A percentile compares a stretch with the other conserved stretches of the same genome.
Conservation (phyloP, 495 filamentous ascomycete species). For the Glutinoglossum americanum region DNA sequence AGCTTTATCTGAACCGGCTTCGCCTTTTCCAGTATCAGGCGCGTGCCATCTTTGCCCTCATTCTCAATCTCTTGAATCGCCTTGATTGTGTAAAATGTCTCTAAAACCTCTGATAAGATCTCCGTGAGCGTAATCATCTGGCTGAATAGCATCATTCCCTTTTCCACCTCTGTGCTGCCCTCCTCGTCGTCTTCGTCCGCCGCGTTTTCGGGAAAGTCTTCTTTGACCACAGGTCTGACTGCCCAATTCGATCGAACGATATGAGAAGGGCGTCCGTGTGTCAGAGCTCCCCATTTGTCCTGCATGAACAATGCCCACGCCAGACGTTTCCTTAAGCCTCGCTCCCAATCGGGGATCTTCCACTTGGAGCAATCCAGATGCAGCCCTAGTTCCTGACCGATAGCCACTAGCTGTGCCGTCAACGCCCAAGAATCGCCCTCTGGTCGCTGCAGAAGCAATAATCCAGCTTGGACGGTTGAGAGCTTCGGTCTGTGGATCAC, state of each 20-base stretch:
- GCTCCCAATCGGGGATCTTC: conserved; percentile 77
- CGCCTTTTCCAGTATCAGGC: conserved; percentile 45
- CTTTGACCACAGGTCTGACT: conserved; percentile 40
- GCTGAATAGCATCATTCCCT: conserved; percentile 38
- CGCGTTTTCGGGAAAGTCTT: conserved; percentile 48
- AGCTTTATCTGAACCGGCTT: conserved; percentile 70
- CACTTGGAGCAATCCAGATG: conserved; percentile 75
- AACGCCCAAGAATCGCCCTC: conserved; percentile 69
- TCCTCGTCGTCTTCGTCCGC: conserved; percentile 35
- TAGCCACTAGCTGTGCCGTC: conserved; percentile 64
- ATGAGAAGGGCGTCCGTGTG: conserved; percentile 68
- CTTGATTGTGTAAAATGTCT: conserved; percentile 56
- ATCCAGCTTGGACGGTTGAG: conserved; percentile 81
- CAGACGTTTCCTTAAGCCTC: conserved; percentile 58
- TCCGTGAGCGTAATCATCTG: conserved; percentile 55
- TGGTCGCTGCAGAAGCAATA: conserved; percentile 73
- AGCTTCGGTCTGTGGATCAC: conserved; percentile 70
- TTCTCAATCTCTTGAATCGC: conserved; percentile 27
- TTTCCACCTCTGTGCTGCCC: conserved; percentile 35
- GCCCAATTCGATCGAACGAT: conserved; percentile 69
- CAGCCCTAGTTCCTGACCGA: conserved; percentile 64
- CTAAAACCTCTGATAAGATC: conserved; percentile 57
- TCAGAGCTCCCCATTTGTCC: conserved; percentile 82
- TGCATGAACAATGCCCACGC: conserved; percentile 87
- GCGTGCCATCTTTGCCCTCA: conserved; percentile 20